Evolutionary conservation across 1,139 yeast species (phyloP), one percentile per base, ranked within the genome.

Genomic region (Saccharomyces hybrid): DNA sequence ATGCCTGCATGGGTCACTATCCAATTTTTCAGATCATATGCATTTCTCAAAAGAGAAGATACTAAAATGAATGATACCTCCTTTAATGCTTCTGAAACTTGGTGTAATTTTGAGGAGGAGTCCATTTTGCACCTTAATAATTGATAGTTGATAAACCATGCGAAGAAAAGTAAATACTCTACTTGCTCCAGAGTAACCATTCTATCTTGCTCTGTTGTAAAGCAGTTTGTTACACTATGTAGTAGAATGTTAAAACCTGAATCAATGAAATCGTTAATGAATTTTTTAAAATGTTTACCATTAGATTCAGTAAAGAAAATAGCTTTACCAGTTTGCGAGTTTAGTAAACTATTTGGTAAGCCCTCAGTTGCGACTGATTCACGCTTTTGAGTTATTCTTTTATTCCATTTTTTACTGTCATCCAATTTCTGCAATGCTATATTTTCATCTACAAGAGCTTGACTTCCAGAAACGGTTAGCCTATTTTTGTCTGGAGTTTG

Each of bases 391-490:
- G 68, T 65, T 11, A 72, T 69, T 42, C 80, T 65, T 56, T 76
- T 77, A 52, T 76, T 78, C 90, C 93, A 87, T 58, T 76, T 78
- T 67, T 88, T 88, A 16, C 82, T 75, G 9, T 78, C 72, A 64
- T 91, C 97, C 44, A 88, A 69, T 51, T 80, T 78, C 19, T 78
- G 77, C 52, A 88, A 71, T 0, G 88, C 74, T 24, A 73, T 66
- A 31, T 74, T 74, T 3, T 79, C 75, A 50, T 77, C 75, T 14
- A 75, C 64, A 8, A 86, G 67, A 1, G 85, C 88, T 58, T 81
- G 82, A 60, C 88, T 91, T 3, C 97, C 96, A 0, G 96, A 82
- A 0, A 89, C 81, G 14, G 88, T 81, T 28, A 88, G 73, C 49
- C 86, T 76, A 7, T 78, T 80, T 56, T 78, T 77, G 55, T 79